Base-by-base conservation (phyloP, 2,329 filamentous ascomycete species). In the Alternaria solani region DNA sequence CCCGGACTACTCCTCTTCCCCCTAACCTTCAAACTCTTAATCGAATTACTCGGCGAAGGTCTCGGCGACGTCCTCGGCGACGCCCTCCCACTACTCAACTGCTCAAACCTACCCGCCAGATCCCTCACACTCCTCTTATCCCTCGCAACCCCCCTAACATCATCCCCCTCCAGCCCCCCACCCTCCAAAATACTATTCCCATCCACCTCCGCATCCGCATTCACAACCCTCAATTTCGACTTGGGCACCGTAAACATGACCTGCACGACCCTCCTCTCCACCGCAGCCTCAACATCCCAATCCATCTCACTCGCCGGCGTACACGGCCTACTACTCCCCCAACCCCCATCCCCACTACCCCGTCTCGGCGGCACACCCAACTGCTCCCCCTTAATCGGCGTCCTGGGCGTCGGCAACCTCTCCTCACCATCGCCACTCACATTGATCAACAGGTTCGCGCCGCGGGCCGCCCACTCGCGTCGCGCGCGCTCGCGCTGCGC, bases 211-310 rank as follows among this genome's bases (percentile, higher is more conserved):
- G 76, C 56, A 56, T 78, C 76, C 3, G 76, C 76, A 16, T 98
- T 98, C 20, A 97, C 94, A n/a, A 98, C 93, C 26, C 94, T 83
- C 64, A 98, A 80, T 68, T 88, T 88, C 78, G 94, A 91, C 76
- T 90, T 93, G 2, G 95, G 94, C 61, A 97, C 93, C 0, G 94
- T 97, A 78, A 97, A 98, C 87, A 96, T 95, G 74, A 85, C 80
- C 56, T 83, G 83, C n/a, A 85, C 81, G 5, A 83, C 81, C 5
- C 83, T 68, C 23, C 79, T 74, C 51, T 79, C 78, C 2, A 80
- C 82, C 5, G 81, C 83, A 12, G 78, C 77, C 65, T 85, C 83
- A 1, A 85, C 81, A 53, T 85, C 82, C 83, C 83, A 85, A 47
- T 84, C 82, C 7, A 78, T 78, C 52, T 83, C 81, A 55, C 77